Base-by-base conservation (phyloP, 2,329 filamentous ascomycete genomes). In the Fusarium robinianum region DNA sequence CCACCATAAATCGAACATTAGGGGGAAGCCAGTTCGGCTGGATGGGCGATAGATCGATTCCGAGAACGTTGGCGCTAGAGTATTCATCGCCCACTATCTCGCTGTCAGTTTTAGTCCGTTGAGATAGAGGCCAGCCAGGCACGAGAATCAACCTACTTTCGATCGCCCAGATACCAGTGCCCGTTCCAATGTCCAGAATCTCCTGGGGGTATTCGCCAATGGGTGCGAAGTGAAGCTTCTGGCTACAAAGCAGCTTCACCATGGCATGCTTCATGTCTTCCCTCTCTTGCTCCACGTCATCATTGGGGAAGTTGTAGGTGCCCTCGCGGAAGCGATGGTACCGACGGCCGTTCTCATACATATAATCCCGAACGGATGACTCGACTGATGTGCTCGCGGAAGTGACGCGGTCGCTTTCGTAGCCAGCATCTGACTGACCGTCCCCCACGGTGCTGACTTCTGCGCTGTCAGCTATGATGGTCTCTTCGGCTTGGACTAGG, bases 81-180 rank as follows among this genome's bases (percentile, higher is more conserved):
- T 67, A 74, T 32, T 64, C 55, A 47, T 76, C 74, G 10, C 70
- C 74, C 68, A 85, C 75, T 70, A 18, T 17, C 27, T 8, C 18
- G 26, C 14, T 11, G 29, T 61, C 41, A 58, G 53, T 40, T 26
- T 12, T 14, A n/a, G 10, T 25, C 25, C 27, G 8, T 18, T 16
- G 8, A 7, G 6, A 22, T 10, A 10, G 12, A 8, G n/a, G 16
- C 14, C 11, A 10, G 9, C n/a, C n/a, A n/a, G n/a, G n/a, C n/a
- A 30, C 22, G 21, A 24, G 26, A 6, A 22, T 29, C 5, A 3
- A 18, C 68, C 57, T 58, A 72, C 69, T 76, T 51, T 81, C 78
- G 40, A 82, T 80, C 8, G 78, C 76, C 79, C 79, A 81, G 6
- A 79, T 78, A 3, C 79, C 79, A 1, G 78, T 81, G 3, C 79